Base-by-base conservation (phyloP, 208 protist genomes). In the Tritrichomonas musculus region DNA sequence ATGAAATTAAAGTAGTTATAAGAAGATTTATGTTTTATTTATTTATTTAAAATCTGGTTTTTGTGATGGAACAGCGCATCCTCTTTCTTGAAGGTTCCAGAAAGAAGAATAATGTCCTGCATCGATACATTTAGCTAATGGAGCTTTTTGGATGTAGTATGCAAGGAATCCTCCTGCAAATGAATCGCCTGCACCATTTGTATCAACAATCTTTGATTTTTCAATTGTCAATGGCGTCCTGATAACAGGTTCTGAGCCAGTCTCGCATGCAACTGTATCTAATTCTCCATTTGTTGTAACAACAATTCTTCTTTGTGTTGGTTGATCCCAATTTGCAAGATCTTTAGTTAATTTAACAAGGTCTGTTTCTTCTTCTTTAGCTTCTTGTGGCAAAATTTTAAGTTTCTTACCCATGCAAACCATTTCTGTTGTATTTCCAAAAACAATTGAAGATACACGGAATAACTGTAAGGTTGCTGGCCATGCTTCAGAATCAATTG, bases 111-210 rank as follows among this genome's bases (percentile, higher is more conserved):
- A 93, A 27, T 57, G 11, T 25, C 88, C 88, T 20, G 88, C 88
- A 47, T 93, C 47, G 17, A 93, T 53, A 27, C 88, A 93, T 72
- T 77, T 57, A 11, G 9, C 33, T 50, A 50, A 14, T 93, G 88
- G 30, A 49, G 9, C 33, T 3, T 53, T 94, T 64, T 94, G 17
- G 84, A 93, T 93, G 72, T 97, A 97, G 27, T 95, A 95, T 55
- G 97, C 95, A 0, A 99, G 94, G 96, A 99, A 99, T 77, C 98
- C 98, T 93, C 98, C 98, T 27, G 98, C 98, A 94, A 99, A 99
- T 33, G 97, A 96, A 94, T 99, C 98, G 92, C 98, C 98, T 49
- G 98, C 98, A 92, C 97, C 98, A 94, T 99, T 99, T 69, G 97
- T 97, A 95, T 99, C 98, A 17, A 99, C 96, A 53, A 99, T 98